A percentile compares a stretch with the other conserved stretches of the same genome.
These are phyloP conservation scores for Thermoascus crustaceus DNA, from an alignment of 2,329 filamentous ascomycete genomes.

Conservation along the genomic window DNA sequence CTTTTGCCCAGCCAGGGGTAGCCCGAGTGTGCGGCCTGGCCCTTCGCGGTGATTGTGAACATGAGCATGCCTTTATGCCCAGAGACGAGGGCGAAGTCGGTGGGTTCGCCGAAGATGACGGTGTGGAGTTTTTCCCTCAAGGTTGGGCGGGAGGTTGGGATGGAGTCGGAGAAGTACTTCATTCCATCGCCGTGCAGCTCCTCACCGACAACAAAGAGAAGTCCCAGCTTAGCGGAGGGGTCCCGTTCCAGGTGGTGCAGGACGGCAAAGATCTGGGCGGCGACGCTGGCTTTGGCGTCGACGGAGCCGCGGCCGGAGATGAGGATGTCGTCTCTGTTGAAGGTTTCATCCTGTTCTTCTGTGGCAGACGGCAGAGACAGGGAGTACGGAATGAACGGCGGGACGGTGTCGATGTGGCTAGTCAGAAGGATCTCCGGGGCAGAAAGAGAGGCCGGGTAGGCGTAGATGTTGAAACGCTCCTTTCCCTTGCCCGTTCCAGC, in stretches of 20 bases:
- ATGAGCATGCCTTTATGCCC: conserved; percentile 82
- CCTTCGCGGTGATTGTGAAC: conserved; percentile 59
- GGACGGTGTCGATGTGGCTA: conserved; percentile 72
- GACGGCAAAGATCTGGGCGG: conserved; percentile 34
- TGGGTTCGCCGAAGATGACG: conserved; percentile 88
- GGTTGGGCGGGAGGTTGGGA: conserved; percentile 37
- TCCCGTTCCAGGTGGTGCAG: conserved; percentile 39
- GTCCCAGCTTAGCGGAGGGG: conserved; percentile 34
- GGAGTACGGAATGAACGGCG: conserved; percentile 41
- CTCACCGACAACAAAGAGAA: conserved; percentile 69
- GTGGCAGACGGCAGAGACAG: conserved; percentile 29
- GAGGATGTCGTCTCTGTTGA: conserved; percentile 22
- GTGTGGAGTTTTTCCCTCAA: too few species aligned
- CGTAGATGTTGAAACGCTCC: conserved; percentile 67
- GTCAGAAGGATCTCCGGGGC: conserved; percentile 39
- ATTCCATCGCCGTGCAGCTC: conserved; percentile 77
- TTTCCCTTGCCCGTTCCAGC: conserved; percentile 12
- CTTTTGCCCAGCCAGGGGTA: conserved; percentile 86
- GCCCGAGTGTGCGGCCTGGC: conserved; percentile 77
- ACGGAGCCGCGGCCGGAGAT: conserved; percentile 40
- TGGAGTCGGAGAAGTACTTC: conserved; percentile 43
- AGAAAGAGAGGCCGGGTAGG: conserved; percentile 37
- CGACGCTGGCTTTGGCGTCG: conserved; percentile 40
- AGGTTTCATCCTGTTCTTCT: too few species aligned
- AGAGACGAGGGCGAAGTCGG: conserved; percentile 74